Evolutionary conservation across 148 eudicot genomes (phyloP).

Genomic region (Pharnaceum exiguum): DNA sequence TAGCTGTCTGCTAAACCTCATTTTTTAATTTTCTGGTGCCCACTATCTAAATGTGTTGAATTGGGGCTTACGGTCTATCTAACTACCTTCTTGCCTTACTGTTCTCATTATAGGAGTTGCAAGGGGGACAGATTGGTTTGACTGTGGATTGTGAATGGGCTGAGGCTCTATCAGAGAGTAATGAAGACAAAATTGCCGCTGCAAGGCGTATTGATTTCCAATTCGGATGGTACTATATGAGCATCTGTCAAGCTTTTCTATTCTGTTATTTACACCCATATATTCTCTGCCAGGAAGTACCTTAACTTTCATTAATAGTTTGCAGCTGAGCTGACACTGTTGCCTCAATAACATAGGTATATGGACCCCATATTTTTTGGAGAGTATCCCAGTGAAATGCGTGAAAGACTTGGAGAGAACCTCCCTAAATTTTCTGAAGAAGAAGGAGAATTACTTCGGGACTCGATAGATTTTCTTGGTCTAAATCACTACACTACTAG

Average conservation of each 20-base stretch:
- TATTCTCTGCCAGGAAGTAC: not conserved
- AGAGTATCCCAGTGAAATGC: constrained; percentile 27
- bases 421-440: constrained; percentile 20
- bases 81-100: not conserved
- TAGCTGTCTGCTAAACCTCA: too few relatives aligned
- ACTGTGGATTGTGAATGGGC: constrained; percentile 88
- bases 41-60: too few relatives aligned
- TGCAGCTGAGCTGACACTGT: not conserved
- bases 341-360: constrained; percentile 20
- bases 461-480: constrained; percentile 58
- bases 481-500: constrained; percentile 62
- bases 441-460: constrained; percentile 20
- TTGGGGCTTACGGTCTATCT: not conserved
- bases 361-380: constrained; percentile 28
- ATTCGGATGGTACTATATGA: constrained; percentile 65
- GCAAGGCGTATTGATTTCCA: constrained; percentile 78
- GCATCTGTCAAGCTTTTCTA: not conserved
- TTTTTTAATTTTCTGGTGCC: too few relatives aligned
- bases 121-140: constrained; percentile 73
- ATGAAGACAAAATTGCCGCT: constrained; percentile 68
- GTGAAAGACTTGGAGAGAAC: constrained; percentile 14
- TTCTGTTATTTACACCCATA: not conserved
- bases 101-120: constrained; percentile 37
- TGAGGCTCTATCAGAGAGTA: constrained; percentile 58
- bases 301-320: not conserved